Conservation (phyloP, 306 rosid species). For the Citrullus colocynthis region DNA sequence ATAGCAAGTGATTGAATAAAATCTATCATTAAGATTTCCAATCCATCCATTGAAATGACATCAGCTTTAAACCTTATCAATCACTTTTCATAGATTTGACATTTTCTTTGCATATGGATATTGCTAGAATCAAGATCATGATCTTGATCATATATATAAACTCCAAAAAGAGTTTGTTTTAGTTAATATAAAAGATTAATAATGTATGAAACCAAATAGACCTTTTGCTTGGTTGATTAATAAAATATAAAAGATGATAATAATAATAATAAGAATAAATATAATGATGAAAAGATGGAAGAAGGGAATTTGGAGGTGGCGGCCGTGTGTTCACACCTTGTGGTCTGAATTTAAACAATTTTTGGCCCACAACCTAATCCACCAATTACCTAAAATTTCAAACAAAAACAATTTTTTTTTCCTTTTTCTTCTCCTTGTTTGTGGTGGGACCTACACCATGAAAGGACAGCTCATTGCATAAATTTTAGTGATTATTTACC, state of each 20-base stretch:
- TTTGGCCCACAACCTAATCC: slow-evolving; percentile 4
- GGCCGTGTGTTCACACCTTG: slow-evolving; percentile 3
- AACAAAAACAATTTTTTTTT: no score
- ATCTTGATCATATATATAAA: neutral
- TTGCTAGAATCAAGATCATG: neutral
- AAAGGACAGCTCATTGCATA: neutral
- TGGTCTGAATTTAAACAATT: neutral
- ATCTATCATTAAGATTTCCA: neutral
- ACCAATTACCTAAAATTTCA: neutral
- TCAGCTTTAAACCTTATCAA: neutral
- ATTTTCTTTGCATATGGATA: neutral
- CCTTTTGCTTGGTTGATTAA: neutral
- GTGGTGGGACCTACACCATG: neutral
- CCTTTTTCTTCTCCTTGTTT: neutral
- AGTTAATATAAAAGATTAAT: neutral
- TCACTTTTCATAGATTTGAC: neutral
- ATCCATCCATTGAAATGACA: neutral
- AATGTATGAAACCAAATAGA: neutral
- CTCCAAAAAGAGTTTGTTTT: neutral
- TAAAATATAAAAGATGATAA: neutral
- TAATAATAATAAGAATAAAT: neutral
- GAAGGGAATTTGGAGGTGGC: neutral
- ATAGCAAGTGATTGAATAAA: no score
- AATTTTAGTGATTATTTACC: no score
- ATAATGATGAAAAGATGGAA: neutral